Conservation (phyloP, 2,329 filamentous ascomycete genomes). For the Huntiella moniliformis region DNA sequence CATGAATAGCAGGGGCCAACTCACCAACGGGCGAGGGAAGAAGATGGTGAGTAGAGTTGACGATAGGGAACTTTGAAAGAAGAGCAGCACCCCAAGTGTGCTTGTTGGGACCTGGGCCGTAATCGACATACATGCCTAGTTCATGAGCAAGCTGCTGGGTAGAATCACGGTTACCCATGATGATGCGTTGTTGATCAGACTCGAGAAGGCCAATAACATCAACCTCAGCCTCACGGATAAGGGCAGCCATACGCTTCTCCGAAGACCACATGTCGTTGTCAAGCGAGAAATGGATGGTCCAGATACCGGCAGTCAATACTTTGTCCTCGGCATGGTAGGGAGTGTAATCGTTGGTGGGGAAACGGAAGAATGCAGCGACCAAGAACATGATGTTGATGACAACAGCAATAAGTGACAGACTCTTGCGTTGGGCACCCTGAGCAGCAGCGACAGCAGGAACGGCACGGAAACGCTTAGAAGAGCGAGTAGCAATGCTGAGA, state of each 20-base stretch:
- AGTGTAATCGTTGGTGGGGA: constrained; percentile 79
- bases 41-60: constrained; percentile 92
- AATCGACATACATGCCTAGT: constrained; percentile 96
- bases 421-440: constrained; percentile 28
- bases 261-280: constrained; percentile 99
- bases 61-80: constrained; percentile 89
- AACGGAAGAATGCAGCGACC: constrained; percentile 68
- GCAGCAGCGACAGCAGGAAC: constrained; percentile 8
- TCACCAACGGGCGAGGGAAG: constrained; percentile 87
- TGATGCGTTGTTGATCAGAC: constrained; percentile 85
- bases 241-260: constrained; percentile 78
- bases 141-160: constrained; percentile 93
- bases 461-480: constrained; percentile 8
- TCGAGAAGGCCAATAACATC: constrained; percentile 92
- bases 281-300: constrained; percentile 95
- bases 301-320: constrained; percentile 82
- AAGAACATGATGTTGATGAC: constrained; percentile 64
- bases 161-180: constrained; percentile 96
- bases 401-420: constrained; percentile 40
- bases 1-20: constrained; percentile 85
- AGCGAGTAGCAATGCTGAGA: constrained; percentile 24
- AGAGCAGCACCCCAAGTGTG: constrained; percentile 93
- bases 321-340: constrained; percentile 81
- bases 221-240: constrained; percentile 86
- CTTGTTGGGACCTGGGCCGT: constrained; percentile 92